Conservation (phyloP, 2,329 filamentous ascomycete genomes). For the Onygenales sp. region DNA sequence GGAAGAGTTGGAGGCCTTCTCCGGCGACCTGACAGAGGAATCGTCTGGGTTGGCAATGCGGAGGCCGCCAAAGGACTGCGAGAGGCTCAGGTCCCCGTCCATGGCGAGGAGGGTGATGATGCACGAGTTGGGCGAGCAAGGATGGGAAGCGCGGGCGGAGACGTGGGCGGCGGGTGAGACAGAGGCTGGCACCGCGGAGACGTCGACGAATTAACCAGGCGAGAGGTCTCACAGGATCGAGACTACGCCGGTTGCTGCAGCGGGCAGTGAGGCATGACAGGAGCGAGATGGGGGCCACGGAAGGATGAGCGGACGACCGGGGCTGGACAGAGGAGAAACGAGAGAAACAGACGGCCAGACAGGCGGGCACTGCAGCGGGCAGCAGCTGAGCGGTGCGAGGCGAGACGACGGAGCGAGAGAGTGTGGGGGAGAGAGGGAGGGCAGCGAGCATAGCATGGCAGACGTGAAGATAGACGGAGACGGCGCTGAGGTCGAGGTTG, state of each 20-base stretch:
- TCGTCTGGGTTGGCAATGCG: slow-evolving; percentile 96
- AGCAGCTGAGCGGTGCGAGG: not conserved
- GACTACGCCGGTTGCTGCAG: slow-evolving; percentile 9
- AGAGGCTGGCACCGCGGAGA: not conserved
- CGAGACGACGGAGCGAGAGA: not conserved
- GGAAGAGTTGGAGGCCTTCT: slow-evolving; percentile 15
- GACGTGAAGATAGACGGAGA: no score
- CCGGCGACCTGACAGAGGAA: slow-evolving; percentile 37
- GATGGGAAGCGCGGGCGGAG: not conserved
- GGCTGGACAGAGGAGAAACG: not conserved
- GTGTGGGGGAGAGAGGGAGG: not conserved
- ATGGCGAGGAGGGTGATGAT: slow-evolving; percentile 41
- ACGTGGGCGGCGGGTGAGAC: not conserved
- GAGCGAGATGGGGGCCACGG: not conserved
- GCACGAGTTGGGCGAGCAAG: not conserved
- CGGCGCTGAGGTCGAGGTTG: not conserved
- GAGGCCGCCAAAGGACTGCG: slow-evolving; percentile 83
- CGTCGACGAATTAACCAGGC: slow-evolving; percentile 5
- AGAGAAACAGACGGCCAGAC: not conserved
- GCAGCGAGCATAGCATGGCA: not conserved
- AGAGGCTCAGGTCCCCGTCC: slow-evolving; percentile 88
- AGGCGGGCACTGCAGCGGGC: not conserved
- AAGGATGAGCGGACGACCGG: not conserved
- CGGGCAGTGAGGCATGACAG: slow-evolving; percentile 7
- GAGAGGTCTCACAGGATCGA: slow-evolving; percentile 7